Evolutionary conservation across 345 rosid species (phyloP).

Genomic region (Syzygium jambos): DNA sequence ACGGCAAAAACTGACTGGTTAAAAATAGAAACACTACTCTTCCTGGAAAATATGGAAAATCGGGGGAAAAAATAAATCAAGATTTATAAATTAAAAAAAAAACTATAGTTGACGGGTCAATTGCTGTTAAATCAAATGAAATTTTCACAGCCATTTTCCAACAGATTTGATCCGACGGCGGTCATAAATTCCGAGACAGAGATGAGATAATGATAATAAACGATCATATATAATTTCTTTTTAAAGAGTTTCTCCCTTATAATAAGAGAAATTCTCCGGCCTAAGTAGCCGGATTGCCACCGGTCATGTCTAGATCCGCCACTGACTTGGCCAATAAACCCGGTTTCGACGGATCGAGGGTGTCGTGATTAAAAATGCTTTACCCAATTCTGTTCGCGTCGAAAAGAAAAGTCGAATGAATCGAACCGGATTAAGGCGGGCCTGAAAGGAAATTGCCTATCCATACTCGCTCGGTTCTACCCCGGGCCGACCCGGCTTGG

Average conservation of each 20-base stretch:
- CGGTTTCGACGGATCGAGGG: not conserved
- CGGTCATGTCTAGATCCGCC: not conserved
- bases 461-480: not conserved
- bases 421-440: not conserved
- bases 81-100: not conserved
- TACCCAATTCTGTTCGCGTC: not conserved
- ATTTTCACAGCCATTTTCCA: not conserved
- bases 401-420: not conserved
- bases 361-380: not conserved
- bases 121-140: not conserved
- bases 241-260: not conserved
- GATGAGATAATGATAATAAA: not conserved
- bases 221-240: not conserved
- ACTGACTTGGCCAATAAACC: not conserved
- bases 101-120: not conserved
- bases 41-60: not conserved
- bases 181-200: not conserved
- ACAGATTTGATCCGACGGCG: not conserved
- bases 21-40: not conserved
- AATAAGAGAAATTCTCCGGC: not conserved
- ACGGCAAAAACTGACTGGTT: not conserved
- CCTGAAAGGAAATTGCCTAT: not conserved
- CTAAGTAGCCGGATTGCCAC: not conserved
- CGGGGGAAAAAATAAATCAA: not conserved
- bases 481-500: not conserved